Conservation (phyloP, 768 basidiomycete genomes). For the Leccinum boreale region DNA sequence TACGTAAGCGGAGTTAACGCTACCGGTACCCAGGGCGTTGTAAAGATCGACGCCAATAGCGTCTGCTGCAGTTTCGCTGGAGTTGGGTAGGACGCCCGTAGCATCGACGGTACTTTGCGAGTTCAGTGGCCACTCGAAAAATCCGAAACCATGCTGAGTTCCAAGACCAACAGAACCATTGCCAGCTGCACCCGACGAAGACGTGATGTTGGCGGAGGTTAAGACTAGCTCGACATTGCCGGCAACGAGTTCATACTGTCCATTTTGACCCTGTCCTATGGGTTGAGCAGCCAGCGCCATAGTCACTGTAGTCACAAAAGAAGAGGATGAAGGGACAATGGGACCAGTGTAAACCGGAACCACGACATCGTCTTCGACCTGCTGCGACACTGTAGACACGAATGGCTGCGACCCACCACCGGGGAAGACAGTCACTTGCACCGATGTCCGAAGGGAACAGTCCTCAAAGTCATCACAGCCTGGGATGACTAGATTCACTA, state of each 20-base stretch:
- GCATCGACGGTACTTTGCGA: conserved; percentile 49
- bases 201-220: conserved; percentile 52
- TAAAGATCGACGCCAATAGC: conserved; percentile 58
- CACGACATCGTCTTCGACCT: conserved; percentile 58
- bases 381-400: conserved; percentile 72
- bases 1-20: conserved; percentile 38
- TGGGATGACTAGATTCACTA: conserved; percentile 80
- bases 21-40: conserved; percentile 51
- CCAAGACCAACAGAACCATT: conserved; percentile 32
- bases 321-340: conserved; percentile 66
- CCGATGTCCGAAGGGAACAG: conserved; percentile 76
- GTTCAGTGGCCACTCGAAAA: conserved; percentile 82
- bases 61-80: conserved; percentile 68
- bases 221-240: conserved; percentile 81
- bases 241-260: conserved; percentile 80
- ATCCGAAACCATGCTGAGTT: conserved; percentile 64
- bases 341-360: conserved; percentile 77
- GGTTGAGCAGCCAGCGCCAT: conserved; percentile 72
- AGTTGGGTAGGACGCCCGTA: conserved; percentile 59
- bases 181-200: conserved; percentile 26
- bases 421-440: conserved; percentile 80
- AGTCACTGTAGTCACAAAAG: conserved; percentile 71
- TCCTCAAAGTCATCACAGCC: conserved; percentile 82
- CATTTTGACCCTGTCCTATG: conserved; percentile 55
- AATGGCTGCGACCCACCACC: conserved; percentile 61